Evolutionary conservation across 1,139 yeast species (phyloP).

Genomic region (Blastobotrys illinoisensis): DNA sequence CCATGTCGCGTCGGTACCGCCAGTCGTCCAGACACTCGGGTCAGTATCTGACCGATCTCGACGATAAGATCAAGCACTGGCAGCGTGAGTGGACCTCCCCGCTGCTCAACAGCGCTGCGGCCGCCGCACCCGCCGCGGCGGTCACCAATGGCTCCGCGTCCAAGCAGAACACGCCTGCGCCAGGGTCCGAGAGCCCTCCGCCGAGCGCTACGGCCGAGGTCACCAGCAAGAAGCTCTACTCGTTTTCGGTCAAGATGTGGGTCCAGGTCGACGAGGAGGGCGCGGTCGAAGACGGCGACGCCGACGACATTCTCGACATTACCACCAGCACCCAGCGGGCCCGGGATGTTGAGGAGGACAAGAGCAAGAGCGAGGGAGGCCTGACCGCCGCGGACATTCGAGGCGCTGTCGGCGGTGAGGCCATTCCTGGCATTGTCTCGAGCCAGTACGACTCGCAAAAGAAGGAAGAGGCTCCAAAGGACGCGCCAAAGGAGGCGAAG

Average conservation of each 20-base stretch:
- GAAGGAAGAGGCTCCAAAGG: background rate
- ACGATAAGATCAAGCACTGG: conserved; percentile 28
- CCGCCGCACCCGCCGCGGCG: conserved; percentile 1
- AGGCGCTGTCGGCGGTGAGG: conserved; percentile 58
- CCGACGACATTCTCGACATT: conserved; percentile 36
- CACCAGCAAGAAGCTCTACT: conserved; percentile 1
- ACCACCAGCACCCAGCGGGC: conserved; percentile 13
- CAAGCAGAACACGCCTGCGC: conserved; percentile 26
- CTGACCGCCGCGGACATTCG: conserved; percentile 54
- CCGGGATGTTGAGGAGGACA: conserved; percentile 10
- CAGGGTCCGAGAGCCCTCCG: conserved; percentile 13
- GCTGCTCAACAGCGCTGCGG: conserved; percentile 6
- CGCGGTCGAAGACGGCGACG: conserved; percentile 36
- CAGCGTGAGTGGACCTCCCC: conserved; percentile 28
- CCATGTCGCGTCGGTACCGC: conserved; percentile 26
- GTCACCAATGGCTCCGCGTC: background rate
- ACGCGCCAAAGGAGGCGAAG: conserved; percentile 10
- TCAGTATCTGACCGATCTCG: conserved; percentile 23
- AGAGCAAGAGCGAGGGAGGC: conserved; percentile 27
- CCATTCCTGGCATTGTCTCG: conserved; percentile 44
- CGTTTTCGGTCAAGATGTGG: conserved; percentile 44
- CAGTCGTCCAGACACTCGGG: conserved; percentile 26
- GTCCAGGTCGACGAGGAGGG: conserved; percentile 30
- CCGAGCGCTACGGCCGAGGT: background rate
- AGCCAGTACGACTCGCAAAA: conserved; percentile 14